Base-by-base conservation (phyloP, 2,329 filamentous ascomycete species). In the Tricladium varicosporioides region DNA sequence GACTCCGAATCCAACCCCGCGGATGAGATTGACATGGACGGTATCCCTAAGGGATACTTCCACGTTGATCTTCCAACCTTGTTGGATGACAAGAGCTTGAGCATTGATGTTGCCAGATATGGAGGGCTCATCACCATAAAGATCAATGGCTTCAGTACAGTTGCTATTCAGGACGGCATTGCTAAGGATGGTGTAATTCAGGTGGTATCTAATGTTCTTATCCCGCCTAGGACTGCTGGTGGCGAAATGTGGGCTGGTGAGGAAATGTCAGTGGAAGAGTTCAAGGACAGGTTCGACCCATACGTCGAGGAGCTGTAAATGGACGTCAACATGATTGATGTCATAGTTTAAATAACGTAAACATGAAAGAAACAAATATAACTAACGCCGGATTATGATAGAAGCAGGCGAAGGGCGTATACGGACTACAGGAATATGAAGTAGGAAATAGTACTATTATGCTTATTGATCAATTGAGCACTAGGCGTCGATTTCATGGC, bases 101-200 rank as follows among this genome's bases (percentile, higher is more conserved):
- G 82, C 31, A 81, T 96, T 40, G 91, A 96, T 67, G 80, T 96
- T 44, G 80, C 79, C 3, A 76, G 80, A 13, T 87, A 82, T 66
- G 84, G 83, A n/a, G 83, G 87, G 0, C 85, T 88, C 66, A 83
- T 88, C 52, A 79, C 74, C 5, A 86, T 96, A 60, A 84, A 84
- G 69, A 80, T 96, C 67, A 96, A 96, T 67, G 89, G 86, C 13
- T 87, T 86, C 63, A 77, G 80, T 2, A 76, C 76, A 5, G 88
- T 95, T 1, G 76, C 77, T 0, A 75, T 90, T 5, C 77, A 85
- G 60, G 91, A 96, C 69, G 86, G 79, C 0, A 72, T 94, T 54
- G 88, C 87, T 0, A 82, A 80, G 67, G 89, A 96, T 69, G 92
- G 92, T 32, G 91, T 93, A 13, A 82, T 96, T 40, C 92, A 96